A percentile compares a stretch with the other conserved stretches of the same genome.
Evolutionary conservation across 2,329 filamentous ascomycete genomes (phyloP).

Genomic region (Plectosphaerella plurivora): DNA sequence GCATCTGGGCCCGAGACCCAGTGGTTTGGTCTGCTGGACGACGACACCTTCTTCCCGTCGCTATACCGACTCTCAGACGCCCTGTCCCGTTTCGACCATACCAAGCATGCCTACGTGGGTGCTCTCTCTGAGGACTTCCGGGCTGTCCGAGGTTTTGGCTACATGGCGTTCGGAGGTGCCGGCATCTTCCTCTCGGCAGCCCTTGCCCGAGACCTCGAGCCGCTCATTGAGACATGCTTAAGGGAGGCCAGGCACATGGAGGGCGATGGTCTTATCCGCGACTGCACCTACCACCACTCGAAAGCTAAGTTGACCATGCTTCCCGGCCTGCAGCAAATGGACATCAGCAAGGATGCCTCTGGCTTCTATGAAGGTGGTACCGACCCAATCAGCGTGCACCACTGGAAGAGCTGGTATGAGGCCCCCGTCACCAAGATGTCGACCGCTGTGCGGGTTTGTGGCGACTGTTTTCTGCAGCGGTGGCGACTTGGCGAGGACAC

Average conservation of each 20-base stretch:
- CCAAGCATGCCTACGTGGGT: constrained; percentile 47
- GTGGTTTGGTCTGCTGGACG: constrained; percentile 56
- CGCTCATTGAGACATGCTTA: constrained; percentile 44
- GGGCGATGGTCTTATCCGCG: constrained; percentile 52
- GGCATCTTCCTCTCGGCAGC: constrained; percentile 54
- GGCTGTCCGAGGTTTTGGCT: constrained; percentile 47
- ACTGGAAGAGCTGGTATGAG: constrained; percentile 60
- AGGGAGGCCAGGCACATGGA: constrained; percentile 30
- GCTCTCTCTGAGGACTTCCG: constrained; percentile 52
- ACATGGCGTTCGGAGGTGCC: constrained; percentile 58
- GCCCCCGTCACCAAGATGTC: constrained; percentile 46
- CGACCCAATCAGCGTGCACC: constrained; percentile 53
- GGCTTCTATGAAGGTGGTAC: constrained; percentile 58
- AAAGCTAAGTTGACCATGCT: constrained; percentile 49
- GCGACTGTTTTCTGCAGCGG: constrained; percentile 54
- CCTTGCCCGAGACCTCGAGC: constrained; percentile 41
- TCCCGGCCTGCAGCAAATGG: constrained; percentile 53
- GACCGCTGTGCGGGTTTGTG: constrained; percentile 45
- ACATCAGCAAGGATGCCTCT: constrained; percentile 48
- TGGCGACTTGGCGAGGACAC: constrained; percentile 43
- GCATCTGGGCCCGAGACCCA: constrained; percentile 37
- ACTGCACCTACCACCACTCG: constrained; percentile 53
- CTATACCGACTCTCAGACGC: constrained; percentile 44
- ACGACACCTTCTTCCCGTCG: constrained; percentile 60
- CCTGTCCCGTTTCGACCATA: constrained; percentile 43